Base-by-base conservation (phyloP, 805 yeast genomes). In the Myxozyma monticola region DNA sequence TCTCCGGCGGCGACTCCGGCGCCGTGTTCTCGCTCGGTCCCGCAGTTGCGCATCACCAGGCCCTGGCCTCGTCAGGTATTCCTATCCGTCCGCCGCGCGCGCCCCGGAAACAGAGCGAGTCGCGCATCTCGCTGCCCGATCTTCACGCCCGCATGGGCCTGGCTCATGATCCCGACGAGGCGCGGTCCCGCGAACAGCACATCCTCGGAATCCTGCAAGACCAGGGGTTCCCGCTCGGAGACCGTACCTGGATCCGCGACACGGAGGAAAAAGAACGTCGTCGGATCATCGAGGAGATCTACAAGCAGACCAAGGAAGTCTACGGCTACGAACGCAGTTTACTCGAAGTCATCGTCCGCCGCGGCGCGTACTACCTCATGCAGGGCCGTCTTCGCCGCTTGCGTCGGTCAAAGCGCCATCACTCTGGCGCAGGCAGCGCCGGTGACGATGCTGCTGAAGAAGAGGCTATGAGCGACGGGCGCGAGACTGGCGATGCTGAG, bases 191-290 rank as follows among this genome's bases (percentile, higher is more conserved):
- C 5, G 75, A 71, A 49, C 67, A 65, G 51, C 57, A 61, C 14
- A 67, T 72, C 28, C 62, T 71, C 51, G 68, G 65, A 8, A 67
- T 68, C n/a, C 60, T 70, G 20, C 56, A 56, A 33, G 80, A 77
- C 17, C 74, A 87, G 45, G 82, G 84, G 3, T 88, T 86, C 67
- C 81, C 83, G 25, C 65, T 88, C 25, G 96, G 96, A 4, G 77
- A 80, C 55, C 79, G 79, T 61, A 85, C 95, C 0, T 88, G 96
- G 96, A 82, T 86, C 37, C 74, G 95, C 56, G 96, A 85, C 62
- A 85, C 93, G 0, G 73, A 77, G 1, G 76, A 73, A 45, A 68
- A 66, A 3, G 76, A 77, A 54, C 73, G 96, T 36, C 65, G 65
- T 9, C 60, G 66, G 4, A 68, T 82, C 37, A 68, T 85, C 22